These are phyloP conservation scores for Raffaelea deltoideospora DNA, from an alignment of 2,329 filamentous ascomycete species.

Conservation along the genomic window DNA sequence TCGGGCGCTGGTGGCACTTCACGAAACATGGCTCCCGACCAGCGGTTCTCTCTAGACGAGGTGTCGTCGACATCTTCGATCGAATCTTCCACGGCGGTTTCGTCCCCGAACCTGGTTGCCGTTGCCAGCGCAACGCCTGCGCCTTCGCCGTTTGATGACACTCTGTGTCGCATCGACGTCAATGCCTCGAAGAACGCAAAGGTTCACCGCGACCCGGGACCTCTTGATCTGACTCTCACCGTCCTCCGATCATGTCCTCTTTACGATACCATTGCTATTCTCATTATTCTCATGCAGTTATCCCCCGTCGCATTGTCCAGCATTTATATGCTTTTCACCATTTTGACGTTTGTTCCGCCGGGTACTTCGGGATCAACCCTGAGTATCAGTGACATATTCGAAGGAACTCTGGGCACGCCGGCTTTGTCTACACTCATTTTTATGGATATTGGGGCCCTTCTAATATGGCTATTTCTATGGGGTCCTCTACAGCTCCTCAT, in stretches of 20 bases:
- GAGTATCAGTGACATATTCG: constrained; percentile 82
- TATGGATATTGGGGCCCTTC: constrained; percentile 68
- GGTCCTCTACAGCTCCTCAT: constrained; percentile 75
- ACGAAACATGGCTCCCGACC: too few species aligned
- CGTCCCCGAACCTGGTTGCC: background rate
- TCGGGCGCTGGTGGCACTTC: too few species aligned
- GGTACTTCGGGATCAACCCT: constrained; percentile 63
- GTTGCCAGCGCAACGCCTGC: too few species aligned
- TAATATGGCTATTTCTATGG: constrained; percentile 81
- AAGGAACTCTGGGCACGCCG: constrained; percentile 71
- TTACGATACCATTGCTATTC: constrained; percentile 88
- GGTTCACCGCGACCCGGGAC: constrained; percentile 54
- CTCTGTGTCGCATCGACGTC: constrained; percentile 53
- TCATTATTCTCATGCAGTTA: constrained; percentile 88
- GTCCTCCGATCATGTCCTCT: constrained; percentile 82
- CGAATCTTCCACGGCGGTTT: background rate
- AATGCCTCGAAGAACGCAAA: constrained; percentile 53
- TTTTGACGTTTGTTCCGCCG: constrained; percentile 81
- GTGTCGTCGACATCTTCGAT: background rate
- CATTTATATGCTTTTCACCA: constrained; percentile 84
- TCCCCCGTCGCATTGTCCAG: constrained; percentile 76
- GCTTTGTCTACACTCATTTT: constrained; percentile 73
- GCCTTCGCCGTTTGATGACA: constrained; percentile 31
- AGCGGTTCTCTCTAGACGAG: background rate
- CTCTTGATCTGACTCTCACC: constrained; percentile 65